Percentiles rank a stretch among this genome's conserved stretches.
Conservation (phyloP, 2,329 filamentous ascomycete genomes). For the Amauroascus verrucosus region DNA sequence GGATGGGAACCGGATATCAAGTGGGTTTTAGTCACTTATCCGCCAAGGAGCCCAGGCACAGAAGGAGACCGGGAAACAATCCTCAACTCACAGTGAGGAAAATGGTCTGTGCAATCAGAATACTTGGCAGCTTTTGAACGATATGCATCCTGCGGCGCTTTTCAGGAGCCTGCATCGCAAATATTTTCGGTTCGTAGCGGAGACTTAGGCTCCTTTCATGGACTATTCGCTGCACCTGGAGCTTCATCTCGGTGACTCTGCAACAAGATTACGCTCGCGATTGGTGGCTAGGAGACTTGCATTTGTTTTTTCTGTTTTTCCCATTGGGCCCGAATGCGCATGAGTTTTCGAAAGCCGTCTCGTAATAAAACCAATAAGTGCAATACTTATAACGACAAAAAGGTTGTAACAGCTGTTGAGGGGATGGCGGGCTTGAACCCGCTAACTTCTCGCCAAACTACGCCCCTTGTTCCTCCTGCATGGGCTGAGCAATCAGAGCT, state of each 20-base stretch:
- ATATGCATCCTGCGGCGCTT: background rate
- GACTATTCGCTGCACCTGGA: background rate
- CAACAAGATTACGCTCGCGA: background rate
- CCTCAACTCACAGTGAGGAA: background rate
- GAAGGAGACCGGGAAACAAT: background rate
- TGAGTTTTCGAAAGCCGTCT: background rate
- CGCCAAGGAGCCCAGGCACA: background rate
- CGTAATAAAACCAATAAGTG: background rate
- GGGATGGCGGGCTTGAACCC: background rate
- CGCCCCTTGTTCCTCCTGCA: background rate
- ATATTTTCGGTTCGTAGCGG: slow-evolving; percentile 3
- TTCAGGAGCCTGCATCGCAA: background rate
- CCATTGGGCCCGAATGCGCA: slow-evolving; percentile 1
- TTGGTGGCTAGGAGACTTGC: background rate
- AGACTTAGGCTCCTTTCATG: background rate
- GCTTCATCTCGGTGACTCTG: background rate
- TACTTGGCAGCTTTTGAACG: background rate
- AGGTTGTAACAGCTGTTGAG: background rate
- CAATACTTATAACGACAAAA: background rate
- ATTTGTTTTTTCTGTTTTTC: background rate
- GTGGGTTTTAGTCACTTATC: background rate
- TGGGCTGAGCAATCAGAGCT: slow-evolving; percentile 1
- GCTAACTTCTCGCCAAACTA: slow-evolving; percentile 1
- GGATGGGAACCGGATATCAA: background rate
- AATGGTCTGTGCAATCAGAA: background rate